Percentiles rank a stretch among this genome's conserved stretches.
phyloP scores from a whole-genome alignment of 2,329 filamentous ascomycete genomes.

The Penicillium brevicompactum region DNA sequence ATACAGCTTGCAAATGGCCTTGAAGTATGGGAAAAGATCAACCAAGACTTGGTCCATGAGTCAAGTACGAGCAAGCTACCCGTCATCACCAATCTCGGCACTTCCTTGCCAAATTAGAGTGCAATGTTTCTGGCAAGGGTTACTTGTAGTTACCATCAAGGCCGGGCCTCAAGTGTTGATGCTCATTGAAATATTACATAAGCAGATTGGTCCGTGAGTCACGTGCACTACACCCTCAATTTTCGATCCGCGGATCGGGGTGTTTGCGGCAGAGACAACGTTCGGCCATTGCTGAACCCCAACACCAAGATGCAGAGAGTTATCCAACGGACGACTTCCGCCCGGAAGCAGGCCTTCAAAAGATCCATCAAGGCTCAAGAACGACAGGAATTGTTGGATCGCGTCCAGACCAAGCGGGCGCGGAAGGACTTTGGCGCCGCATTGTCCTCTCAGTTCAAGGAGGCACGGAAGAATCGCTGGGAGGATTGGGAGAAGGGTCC shows the following conservation, averaged over 20 bases:
- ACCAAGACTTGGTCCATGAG: no score
- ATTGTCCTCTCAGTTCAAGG: slow-evolving; percentile 43
- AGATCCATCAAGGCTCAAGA: slow-evolving; percentile 48
- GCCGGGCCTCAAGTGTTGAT: no score
- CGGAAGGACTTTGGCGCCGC: slow-evolving; percentile 35
- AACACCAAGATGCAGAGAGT: slow-evolving; percentile 67
- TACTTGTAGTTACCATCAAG: no score
- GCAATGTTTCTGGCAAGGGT: no score
- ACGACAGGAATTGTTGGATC: slow-evolving; percentile 43
- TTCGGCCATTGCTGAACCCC: slow-evolving; percentile 36
- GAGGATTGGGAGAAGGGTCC: slow-evolving; percentile 81
- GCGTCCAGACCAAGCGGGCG: slow-evolving; percentile 31
- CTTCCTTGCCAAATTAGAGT: no score
- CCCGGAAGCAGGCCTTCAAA: slow-evolving; percentile 62
- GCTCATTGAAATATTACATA: no score
- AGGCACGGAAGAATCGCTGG: slow-evolving; percentile 59
- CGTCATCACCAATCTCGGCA: no score
- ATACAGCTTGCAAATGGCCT: no score
- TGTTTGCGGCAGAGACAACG: slow-evolving; percentile 19
- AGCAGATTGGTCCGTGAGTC: neutral
- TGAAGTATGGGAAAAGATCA: no score
- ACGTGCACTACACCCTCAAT: slow-evolving; percentile 29
- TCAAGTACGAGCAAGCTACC: no score
- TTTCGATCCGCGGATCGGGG: slow-evolving; percentile 25
- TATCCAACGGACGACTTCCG: slow-evolving; percentile 65